Percentiles rank a stretch among this genome's conserved stretches.
phyloP scores from a whole-genome alignment of 2,329 filamentous ascomycete species.

The Trichothecium roseum region DNA sequence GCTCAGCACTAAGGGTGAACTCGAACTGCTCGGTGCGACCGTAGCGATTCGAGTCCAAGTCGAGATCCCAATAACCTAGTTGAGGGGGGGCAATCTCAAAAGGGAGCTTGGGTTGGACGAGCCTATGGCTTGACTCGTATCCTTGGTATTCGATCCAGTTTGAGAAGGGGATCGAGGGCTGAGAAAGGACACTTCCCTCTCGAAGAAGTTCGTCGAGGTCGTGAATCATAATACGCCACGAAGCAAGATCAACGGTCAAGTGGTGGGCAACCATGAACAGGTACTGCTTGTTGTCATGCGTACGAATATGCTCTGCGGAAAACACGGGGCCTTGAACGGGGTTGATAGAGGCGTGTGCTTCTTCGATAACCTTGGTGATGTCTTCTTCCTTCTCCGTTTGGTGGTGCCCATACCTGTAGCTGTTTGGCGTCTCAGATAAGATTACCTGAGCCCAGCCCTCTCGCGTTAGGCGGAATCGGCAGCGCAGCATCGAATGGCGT shows the following conservation, averaged over 20 bases:
- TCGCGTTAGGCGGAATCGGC: slow-evolving; percentile 27
- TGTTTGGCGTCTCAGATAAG: slow-evolving; percentile 24
- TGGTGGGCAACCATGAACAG: slow-evolving; percentile 41
- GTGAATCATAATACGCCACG: slow-evolving; percentile 38
- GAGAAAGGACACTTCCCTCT: slow-evolving; percentile 31
- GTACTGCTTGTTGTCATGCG: slow-evolving; percentile 31
- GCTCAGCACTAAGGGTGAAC: slow-evolving; percentile 31
- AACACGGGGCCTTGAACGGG: slow-evolving; percentile 41
- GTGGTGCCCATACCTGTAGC: slow-evolving; percentile 34
- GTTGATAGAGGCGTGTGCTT: slow-evolving; percentile 32
- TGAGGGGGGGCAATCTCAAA: slow-evolving; percentile 29
- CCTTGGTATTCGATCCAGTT: slow-evolving; percentile 38
- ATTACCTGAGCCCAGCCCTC: slow-evolving; percentile 37
- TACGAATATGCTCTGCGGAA: slow-evolving; percentile 35
- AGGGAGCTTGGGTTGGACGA: slow-evolving; percentile 21
- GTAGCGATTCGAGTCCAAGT: slow-evolving; percentile 31
- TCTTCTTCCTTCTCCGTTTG: slow-evolving; percentile 28
- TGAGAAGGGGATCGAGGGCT: slow-evolving; percentile 34
- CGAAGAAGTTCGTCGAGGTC: slow-evolving; percentile 39
- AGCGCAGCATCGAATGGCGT: slow-evolving; percentile 41
- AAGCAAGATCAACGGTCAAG: slow-evolving; percentile 38
- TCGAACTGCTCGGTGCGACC: slow-evolving; percentile 28
- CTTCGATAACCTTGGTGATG: slow-evolving; percentile 26
- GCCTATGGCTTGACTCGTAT: slow-evolving; percentile 20
- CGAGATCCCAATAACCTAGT: slow-evolving; percentile 37